These are phyloP conservation scores for Salicornia ramosissima DNA, from an alignment of 148 eudicot species.

Conservation along the genomic window DNA sequence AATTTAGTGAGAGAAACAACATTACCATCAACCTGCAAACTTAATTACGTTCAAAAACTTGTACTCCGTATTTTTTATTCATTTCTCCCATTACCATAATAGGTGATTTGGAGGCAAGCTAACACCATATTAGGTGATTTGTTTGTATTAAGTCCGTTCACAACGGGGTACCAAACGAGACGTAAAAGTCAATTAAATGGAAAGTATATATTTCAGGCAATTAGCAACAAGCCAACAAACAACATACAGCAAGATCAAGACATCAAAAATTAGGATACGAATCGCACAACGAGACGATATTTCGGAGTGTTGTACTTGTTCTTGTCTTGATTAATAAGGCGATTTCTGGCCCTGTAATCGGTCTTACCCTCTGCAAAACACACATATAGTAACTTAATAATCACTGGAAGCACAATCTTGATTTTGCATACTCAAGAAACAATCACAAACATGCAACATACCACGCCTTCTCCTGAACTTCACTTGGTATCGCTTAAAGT, in stretches of 20 bases:
- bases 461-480: slow-evolving; percentile 70
- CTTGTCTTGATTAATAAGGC: slow-evolving; percentile 80
- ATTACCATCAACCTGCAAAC: no score
- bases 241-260: no score
- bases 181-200: no score
- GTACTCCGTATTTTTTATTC: no score
- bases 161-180: no score
- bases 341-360: slow-evolving; percentile 54
- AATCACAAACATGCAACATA: slow-evolving; percentile 11
- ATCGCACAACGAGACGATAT: slow-evolving; percentile 71
- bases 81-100: no score
- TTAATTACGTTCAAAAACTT: no score
- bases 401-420: not conserved
- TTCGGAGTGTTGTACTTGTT: slow-evolving; percentile 81
- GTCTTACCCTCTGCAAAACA: slow-evolving; percentile 51
- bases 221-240: not conserved
- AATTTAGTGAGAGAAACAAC: no score
- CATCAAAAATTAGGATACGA: slow-evolving; percentile 41
- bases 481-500: slow-evolving; percentile 68
- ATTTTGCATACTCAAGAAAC: not conserved
- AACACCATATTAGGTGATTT: no score
- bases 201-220: not conserved
- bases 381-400: not conserved
- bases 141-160: no score
- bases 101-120: no score